phyloP scores from a whole-genome alignment of 2,329 filamentous ascomycete species.

The Ascochyta viciae-villosae region DNA sequence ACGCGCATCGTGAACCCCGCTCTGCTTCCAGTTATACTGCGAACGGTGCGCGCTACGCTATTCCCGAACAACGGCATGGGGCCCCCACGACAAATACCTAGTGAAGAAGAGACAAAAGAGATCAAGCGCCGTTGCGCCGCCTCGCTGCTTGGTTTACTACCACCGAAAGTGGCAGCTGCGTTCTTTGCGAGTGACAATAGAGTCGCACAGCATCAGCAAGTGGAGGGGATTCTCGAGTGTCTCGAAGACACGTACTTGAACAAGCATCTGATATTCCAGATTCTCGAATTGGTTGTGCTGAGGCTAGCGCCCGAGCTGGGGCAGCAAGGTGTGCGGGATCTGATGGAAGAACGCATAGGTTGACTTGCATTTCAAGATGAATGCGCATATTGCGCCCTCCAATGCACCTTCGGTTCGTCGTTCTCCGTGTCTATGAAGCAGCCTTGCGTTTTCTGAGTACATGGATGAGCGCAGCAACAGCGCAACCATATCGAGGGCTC shows the following conservation, averaged over 20 bases:
- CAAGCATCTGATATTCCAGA: constrained; percentile 84
- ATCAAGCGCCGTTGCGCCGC: constrained; percentile 73
- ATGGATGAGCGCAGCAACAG: neutral
- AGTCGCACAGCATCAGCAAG: constrained; percentile 66
- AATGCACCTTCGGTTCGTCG: neutral
- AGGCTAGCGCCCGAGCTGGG: constrained; percentile 83
- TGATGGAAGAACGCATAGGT: constrained; percentile 75
- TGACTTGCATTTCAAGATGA: constrained; percentile 22
- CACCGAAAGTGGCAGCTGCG: constrained; percentile 49
- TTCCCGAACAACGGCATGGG: constrained; percentile 86
- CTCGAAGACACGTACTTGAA: constrained; percentile 88
- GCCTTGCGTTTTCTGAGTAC: neutral
- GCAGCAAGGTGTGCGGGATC: constrained; percentile 72
- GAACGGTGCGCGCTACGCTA: constrained; percentile 75
- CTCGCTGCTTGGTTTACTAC: constrained; percentile 59
- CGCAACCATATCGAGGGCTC: neutral
- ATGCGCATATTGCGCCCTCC: neutral
- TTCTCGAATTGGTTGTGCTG: constrained; percentile 83
- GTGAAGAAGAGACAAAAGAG: constrained; percentile 64
- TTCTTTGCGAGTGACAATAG: constrained; percentile 42
- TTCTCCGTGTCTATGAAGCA: neutral
- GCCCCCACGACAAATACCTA: constrained; percentile 65
- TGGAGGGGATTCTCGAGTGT: constrained; percentile 70
- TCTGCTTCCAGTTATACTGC: constrained; percentile 60
- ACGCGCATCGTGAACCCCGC: constrained; percentile 52